Base-by-base conservation (phyloP, 169 alveolate genomes). In the Cryptosporidium andersoni region DNA sequence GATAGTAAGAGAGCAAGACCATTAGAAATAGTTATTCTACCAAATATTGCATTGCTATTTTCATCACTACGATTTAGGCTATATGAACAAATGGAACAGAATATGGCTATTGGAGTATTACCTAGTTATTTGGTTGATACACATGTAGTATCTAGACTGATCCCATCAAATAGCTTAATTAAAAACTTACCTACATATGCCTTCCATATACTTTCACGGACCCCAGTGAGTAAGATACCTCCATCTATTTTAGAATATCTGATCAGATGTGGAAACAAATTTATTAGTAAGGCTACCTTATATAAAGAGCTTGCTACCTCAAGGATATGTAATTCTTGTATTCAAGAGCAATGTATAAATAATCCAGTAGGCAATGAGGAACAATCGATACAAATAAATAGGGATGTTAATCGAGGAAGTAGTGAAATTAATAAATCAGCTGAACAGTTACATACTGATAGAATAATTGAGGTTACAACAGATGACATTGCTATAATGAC, bases 1-100 rank as follows among this genome's bases (percentile, higher is more conserved):
- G 36, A 74, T 58, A 74, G 85, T 34, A 74, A 74, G 34, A 37
- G 62, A 45, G 85, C 85, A 14, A 74, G 64, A n/a, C 85, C 85
- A 25, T 37, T 74, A n/a, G 85, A 74, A 55, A 45, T 74, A 51
- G 68, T 74, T 58, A 74, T 74, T 47, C 63, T 74, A 5, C 85
- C 85, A 7, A 74, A 74, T 36, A 40, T 74, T 34, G 85, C 85
- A 11, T 45, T 74, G 34, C 55, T 74, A 68, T 68, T 74, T 58
- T 74, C 85, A 25, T 45, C 85, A 40, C 51, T 74, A 68, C 55
- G 85, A 45, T 74, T 74, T 36, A 52, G 68, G 40, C 62, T 74
- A 16, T 74, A 74, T 36, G 85, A 74, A 58, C 62, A 58, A 16
- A 62, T 45, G 45, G 67, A 74, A 2, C 25, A 25, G 25, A 74